Evolutionary conservation across 495 filamentous ascomycete species (phyloP), one percentile per base, ranked within the genome.

Genomic region (Podospora didyma): DNA sequence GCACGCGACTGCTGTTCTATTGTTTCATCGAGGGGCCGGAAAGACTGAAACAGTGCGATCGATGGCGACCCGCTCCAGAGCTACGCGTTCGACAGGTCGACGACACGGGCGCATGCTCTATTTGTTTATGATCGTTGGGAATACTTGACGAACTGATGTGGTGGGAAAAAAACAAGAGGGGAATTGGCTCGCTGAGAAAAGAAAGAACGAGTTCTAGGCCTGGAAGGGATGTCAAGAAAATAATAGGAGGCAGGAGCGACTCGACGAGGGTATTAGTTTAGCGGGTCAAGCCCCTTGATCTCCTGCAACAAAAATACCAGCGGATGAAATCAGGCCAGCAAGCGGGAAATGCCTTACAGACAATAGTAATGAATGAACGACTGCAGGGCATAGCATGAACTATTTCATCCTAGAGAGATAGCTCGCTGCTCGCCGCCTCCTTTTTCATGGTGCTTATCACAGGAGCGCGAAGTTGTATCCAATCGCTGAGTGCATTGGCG

Each of bases 1-100:
- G 39, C 39, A 46, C 58, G 61, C 61, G 62, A 57, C 49, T 53
- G 56, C 59, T 60, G 28, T 45, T 31, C 20, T 61, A 53, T 53
- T 39, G 66, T 69, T 63, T 64, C 66, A 65, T 61, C 59, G 57
- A 67, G 57, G 48, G 64, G 61, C 54, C 63, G 53, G 48, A 19
- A 56, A 52, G 45, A 45, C 56, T 66, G 64, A 66, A 62, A 66
- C 64, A 23, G 58, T 54, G 56, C 55, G 51, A 56, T 64, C 49
- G 49, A 35, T 56, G 57, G 49, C 53, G 56, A 39, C 57, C 62
- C 53, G 57, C 52, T 53, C 56, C 52, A 49, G 37, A 42, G 21
- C n/a, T 21, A 3, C 39, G 39, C 39, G 39, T 42, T 42, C 39
- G 39, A 42, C 7, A 42, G 39, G 39, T 16, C 12, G n/a, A 17